Evolutionary conservation across 352 stramenopile species (phyloP).

Genomic region (Phytophthora kernoviae): DNA sequence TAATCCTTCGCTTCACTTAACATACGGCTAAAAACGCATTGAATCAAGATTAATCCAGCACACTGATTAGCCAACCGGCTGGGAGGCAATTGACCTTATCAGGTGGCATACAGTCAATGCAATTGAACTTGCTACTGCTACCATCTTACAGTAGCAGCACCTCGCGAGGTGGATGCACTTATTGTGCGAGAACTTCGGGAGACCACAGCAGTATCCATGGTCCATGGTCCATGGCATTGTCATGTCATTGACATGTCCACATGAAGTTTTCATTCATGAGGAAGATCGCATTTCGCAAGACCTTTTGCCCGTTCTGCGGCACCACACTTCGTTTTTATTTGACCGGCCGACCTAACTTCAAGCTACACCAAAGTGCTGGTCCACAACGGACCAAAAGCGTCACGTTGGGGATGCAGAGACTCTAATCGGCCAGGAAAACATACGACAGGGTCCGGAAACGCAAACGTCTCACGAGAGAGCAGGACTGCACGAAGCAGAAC

Average conservation of each 20-base stretch:
- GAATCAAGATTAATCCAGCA: too few relatives aligned
- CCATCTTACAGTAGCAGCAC: too few relatives aligned
- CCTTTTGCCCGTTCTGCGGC: neutral
- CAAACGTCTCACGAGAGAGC: neutral
- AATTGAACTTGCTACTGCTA: too few relatives aligned
- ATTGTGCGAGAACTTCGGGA: too few relatives aligned
- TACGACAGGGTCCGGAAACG: slow-evolving; percentile 3
- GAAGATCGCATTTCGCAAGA: neutral
- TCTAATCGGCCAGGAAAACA: slow-evolving; percentile 1
- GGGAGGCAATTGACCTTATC: too few relatives aligned
- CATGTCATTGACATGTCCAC: slow-evolving; percentile 2
- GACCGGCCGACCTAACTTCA: slow-evolving; percentile 7
- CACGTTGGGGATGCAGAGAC: neutral
- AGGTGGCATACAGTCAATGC: too few relatives aligned
- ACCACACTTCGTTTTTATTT: slow-evolving; percentile 10
- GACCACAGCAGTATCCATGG: too few relatives aligned
- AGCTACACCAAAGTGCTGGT: slow-evolving; percentile 6
- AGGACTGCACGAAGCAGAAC: slow-evolving; percentile 4
- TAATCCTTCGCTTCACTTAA: too few relatives aligned
- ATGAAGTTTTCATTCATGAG: neutral
- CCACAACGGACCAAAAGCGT: slow-evolving; percentile 4
- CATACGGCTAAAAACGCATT: too few relatives aligned
- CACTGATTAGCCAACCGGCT: too few relatives aligned
- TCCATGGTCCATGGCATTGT: too few relatives aligned
- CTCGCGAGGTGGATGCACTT: too few relatives aligned